A percentile compares a stretch with the other conserved stretches of the same genome.
phyloP scores from a whole-genome alignment of 2,329 filamentous ascomycete genomes.

The Aspergillus cejpii region DNA sequence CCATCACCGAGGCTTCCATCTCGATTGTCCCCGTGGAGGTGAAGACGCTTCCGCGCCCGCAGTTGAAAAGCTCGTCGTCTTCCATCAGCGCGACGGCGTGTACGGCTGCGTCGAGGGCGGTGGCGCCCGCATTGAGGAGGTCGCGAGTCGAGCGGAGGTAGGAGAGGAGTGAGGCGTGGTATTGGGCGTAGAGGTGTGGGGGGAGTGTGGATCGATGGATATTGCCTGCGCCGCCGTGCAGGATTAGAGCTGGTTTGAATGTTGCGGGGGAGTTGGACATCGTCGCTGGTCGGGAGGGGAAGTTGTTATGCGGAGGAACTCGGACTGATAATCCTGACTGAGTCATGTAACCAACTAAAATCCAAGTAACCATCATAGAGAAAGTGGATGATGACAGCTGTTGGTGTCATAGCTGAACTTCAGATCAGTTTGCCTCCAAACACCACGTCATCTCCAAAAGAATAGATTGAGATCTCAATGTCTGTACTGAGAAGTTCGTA shows the following conservation, averaged over 20 bases:
- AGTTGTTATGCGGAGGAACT: no score
- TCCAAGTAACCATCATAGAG: no score
- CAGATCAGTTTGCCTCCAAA: neutral
- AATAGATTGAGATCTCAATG: neutral
- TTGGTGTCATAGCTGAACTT: neutral
- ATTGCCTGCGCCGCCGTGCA: constrained; percentile 68
- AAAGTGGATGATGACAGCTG: neutral
- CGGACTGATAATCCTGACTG: no score
- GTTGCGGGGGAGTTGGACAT: neutral
- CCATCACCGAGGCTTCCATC: constrained; percentile 82
- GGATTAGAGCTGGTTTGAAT: constrained; percentile 55
- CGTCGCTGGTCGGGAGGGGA: neutral
- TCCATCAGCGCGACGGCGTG: constrained; percentile 71
- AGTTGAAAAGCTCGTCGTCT: constrained; percentile 76
- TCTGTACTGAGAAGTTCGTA: constrained; percentile 15
- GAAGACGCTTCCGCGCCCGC: constrained; percentile 77
- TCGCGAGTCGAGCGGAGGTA: constrained; percentile 50
- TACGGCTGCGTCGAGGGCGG: constrained; percentile 66
- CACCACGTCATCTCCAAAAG: neutral
- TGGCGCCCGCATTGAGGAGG: constrained; percentile 41
- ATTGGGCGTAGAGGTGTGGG: constrained; percentile 52
- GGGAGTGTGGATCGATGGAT: constrained; percentile 56
- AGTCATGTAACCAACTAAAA: no score
- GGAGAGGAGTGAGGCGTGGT: constrained; percentile 54
- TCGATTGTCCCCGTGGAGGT: constrained; percentile 76